phyloP scores from a whole-genome alignment of 2,329 filamentous ascomycete species.

The Dothiorella sarmentorum region DNA sequence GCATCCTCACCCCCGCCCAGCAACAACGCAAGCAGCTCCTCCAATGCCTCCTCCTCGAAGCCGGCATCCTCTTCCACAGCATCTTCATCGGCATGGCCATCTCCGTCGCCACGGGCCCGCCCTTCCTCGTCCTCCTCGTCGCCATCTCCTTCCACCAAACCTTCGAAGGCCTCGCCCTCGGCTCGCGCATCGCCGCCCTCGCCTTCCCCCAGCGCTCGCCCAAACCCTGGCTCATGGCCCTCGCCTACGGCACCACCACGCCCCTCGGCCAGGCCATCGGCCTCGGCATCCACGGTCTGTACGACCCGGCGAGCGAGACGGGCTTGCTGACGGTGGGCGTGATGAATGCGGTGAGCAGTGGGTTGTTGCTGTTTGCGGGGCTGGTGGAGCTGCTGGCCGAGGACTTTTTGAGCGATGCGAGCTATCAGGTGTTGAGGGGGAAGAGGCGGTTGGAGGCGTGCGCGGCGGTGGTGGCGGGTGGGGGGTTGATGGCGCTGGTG shows the following conservation, averaged over 20 bases:
- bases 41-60: conserved; percentile 72
- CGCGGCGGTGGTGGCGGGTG: conserved; percentile 57
- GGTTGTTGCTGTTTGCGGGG: conserved; percentile 48
- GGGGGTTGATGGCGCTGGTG: conserved; percentile 63
- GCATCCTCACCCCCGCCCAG: conserved; percentile 18
- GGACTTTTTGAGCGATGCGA: conserved; percentile 59
- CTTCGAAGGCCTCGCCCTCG: conserved; percentile 67
- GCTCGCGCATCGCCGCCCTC: conserved; percentile 66
- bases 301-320: conserved; percentile 47
- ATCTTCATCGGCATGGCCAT: conserved; percentile 73
- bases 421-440: conserved; percentile 58
- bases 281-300: conserved; percentile 48
- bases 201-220: conserved; percentile 66
- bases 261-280: conserved; percentile 51
- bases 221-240: conserved; percentile 69
- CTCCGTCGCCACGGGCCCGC: conserved; percentile 62
- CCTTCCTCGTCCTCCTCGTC: conserved; percentile 63
- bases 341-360: conserved; percentile 50
- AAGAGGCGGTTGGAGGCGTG: conserved; percentile 60
- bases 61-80: conserved; percentile 75
- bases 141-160: conserved; percentile 71
- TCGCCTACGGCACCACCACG: conserved; percentile 60
- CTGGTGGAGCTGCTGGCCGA: conserved; percentile 50
- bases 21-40: conserved; percentile 61
- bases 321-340: conserved; percentile 50